Base-by-base conservation (phyloP, 2,329 filamentous ascomycete genomes). In the Phoma sp. region DNA sequence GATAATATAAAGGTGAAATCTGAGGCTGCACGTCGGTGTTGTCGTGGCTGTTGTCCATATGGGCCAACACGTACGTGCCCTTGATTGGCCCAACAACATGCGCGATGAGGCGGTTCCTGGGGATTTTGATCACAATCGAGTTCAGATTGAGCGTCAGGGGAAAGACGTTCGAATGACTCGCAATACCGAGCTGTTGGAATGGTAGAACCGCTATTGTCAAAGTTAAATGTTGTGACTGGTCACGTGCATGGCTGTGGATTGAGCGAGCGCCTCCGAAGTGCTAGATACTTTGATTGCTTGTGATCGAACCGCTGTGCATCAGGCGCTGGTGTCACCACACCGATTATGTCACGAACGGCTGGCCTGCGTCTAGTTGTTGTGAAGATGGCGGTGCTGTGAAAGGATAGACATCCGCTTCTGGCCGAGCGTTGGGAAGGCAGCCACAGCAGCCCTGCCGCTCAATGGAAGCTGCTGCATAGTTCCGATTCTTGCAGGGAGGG, bases 11-110 rank as follows among this genome's bases (percentile, higher is more conserved):
- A 20, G 18, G 15, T 53, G 23, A 39, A n/a, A 29, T 40, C 39
- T 25, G 39, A 49, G 46, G 43, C 43, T 38, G 51, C 58, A 54
- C 39, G 32, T 49, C n/a, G 53, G 58, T 45, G 58, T 38, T 61
- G 60, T 66, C 62, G 62, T 69, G 57, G 63, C 59, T 65, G 40
- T 36, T 54, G 4, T 32, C 30, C 42, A 50, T 55, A 55, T 43
- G 52, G 42, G 42, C 36, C 53, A 71, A 58, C 69, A 72, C 69
- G 69, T 73, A 69, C 57, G 32, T 26, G 6, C 28, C 34, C 46
- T 37, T 67, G 57, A 72, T 73, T 72, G 68, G 69, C 34, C 53
- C 49, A 39, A 40, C 50, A 48, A 42, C 25, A 42, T 42, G 38
- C 28, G 42, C 34, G 56, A 61, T 57, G 58, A 61, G 56, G 57